These are phyloP conservation scores for Yamadazyma phyllophila DNA, from an alignment of 805 yeast species.

Conservation along the genomic window DNA sequence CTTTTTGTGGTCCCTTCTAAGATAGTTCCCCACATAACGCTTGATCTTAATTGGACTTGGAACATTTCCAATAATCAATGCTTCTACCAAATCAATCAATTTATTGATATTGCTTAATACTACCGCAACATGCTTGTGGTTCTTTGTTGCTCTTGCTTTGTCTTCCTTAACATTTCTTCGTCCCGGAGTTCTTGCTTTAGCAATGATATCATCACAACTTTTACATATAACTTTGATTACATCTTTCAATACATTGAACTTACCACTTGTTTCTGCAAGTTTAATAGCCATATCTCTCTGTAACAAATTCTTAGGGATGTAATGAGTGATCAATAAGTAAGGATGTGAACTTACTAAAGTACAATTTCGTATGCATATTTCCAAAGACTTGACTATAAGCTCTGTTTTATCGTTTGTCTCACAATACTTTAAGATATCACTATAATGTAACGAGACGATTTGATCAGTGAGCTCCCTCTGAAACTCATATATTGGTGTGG, in stretches of 20 bases:
- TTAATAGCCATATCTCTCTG: slow-evolving; percentile 70
- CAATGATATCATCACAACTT: not conserved
- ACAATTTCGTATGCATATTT: slow-evolving; percentile 71
- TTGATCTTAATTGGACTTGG: slow-evolving; percentile 35
- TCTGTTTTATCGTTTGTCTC: slow-evolving; percentile 53
- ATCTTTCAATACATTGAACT: slow-evolving; percentile 69
- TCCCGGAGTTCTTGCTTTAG: not conserved
- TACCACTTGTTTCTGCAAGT: slow-evolving; percentile 78
- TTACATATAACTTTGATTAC: slow-evolving; percentile 53
- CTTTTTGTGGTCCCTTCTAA: slow-evolving; percentile 16
- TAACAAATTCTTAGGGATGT: slow-evolving; percentile 75
- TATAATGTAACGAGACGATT: slow-evolving; percentile 85
- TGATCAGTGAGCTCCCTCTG: slow-evolving; percentile 90
- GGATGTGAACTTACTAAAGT: slow-evolving; percentile 88
- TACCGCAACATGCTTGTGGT: slow-evolving; percentile 56
- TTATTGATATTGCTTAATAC: slow-evolving; percentile 64
- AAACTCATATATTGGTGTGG: slow-evolving; percentile 81
- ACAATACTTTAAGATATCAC: slow-evolving; percentile 84
- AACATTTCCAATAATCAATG: slow-evolving; percentile 58
- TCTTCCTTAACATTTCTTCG: not conserved
- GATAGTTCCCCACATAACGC: slow-evolving; percentile 55
- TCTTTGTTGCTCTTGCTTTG: slow-evolving; percentile 10
- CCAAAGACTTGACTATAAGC: slow-evolving; percentile 70
- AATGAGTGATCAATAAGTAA: slow-evolving; percentile 76
- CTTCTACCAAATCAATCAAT: slow-evolving; percentile 71